Evolutionary conservation across 768 basidiomycete species (phyloP), one percentile per base, ranked within the genome.

Genomic region (Macrolepiota albuminosa): DNA sequence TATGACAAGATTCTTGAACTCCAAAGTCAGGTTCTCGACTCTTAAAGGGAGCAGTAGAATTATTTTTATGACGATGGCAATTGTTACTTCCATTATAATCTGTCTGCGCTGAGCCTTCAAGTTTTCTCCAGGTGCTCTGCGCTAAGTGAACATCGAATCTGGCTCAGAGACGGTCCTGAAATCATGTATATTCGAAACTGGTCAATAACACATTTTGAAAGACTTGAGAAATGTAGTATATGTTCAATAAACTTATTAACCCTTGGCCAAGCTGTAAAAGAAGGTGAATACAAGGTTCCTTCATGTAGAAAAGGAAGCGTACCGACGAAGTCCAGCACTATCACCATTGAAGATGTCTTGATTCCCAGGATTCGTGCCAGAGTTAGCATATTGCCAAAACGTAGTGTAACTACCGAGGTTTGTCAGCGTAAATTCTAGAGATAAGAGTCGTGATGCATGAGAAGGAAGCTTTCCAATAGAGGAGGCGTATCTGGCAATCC

Each of bases 371-470:
- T 81, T 82, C 24, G 80, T 43, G 5, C 84, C 81, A 34, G 78
- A 78, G 59, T 84, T 75, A 4, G 80, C 80, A 54, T 83, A 84
- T 66, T 86, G 83, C 84, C 84, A 86, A 70, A 86, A 85, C 0
- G 85, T 82, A 9, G 74, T 65, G 64, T 72, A 80, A 7, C 81
- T 81, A 37, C 16, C 3, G n/a, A 21, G 0, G 29, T 14, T 13
- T 18, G 9, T 46, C 16, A 46, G 18, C 14, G 36, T n/a, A 3
- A 9, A 9, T 8, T 9, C 2, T 3, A 34, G n/a, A 16, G 6
- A 11, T 16, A 24, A 24, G 18, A 56, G 31, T 26, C 8, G 3
- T 42, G 21, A 11, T n/a, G 34, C 3, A 3, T 36, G 43, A 14
- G 13, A 68, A 37, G 85, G 84, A 51, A 88, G 76, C 3, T 81